Base-by-base conservation (phyloP, 768 basidiomycete genomes). In the Suillus placidus region DNA sequence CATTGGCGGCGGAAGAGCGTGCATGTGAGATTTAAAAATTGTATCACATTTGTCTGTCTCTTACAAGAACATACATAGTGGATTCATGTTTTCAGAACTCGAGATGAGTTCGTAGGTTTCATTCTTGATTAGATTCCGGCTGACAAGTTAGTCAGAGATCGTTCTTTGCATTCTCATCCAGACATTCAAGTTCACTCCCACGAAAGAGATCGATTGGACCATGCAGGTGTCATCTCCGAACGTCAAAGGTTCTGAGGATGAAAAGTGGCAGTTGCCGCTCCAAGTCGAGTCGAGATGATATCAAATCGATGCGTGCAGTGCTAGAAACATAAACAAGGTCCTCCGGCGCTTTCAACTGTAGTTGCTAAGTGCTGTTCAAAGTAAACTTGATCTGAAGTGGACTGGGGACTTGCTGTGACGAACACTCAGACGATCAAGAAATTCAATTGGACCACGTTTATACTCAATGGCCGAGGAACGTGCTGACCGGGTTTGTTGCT, bases 81-180 rank as follows among this genome's bases (percentile, higher is more conserved):
- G 84, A 12, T 84, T 82, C 71, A 80, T 76, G 70, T 84, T 84
- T 66, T 82, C 84, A 6, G 75, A 80, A 67, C 70, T 83, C 14
- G 84, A 85, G 71, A 84, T 85, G 78, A 85, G 84, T 84, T 67
- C 60, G 82, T 66, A 18, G 20, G 12, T 55, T 34, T 16, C 6
- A 47, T 30, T 54, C 26, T 20, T 38, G 4, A 51, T 49, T 37
- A 12, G 10, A 64, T 32, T 18, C 14, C 6, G 16, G 40, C 58
- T 42, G 12, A 60, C 16, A 12, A 30, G 30, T 20, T 60, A 10
- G 12, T 16, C 52, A 68, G 67, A 66, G 42, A 37, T 57, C 3
- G 38, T 68, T 4, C 60, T 68, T 38, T 51, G 26, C 26, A 14
- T 45, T 18, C 38, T 66, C 9, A 3, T 68, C n/a, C 37, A 37